A percentile compares a stretch with the other conserved stretches of the same genome.
These are phyloP conservation scores for Kwoniella bestiolae DNA, from an alignment of 768 basidiomycete species.

Conservation along the genomic window DNA sequence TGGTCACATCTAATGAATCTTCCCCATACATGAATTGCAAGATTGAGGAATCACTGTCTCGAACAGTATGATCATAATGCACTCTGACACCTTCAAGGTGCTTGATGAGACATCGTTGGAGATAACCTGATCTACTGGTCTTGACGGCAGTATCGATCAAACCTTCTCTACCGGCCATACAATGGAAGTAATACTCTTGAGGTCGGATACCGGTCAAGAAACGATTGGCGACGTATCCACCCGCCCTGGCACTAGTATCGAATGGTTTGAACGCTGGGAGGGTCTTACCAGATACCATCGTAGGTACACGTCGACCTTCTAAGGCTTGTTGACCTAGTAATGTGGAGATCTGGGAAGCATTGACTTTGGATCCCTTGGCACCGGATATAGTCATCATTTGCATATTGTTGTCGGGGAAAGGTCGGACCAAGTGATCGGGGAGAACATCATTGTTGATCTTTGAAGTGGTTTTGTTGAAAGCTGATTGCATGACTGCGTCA, in stretches of 20 bases:
- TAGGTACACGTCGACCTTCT: constrained; percentile 96
- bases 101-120: constrained; percentile 97
- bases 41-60: constrained; percentile 88
- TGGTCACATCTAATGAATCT: constrained; percentile 93
- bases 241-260: constrained; percentile 97
- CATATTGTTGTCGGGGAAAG: constrained; percentile 99
- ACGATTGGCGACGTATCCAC: constrained; percentile 96
- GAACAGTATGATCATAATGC: constrained; percentile 97
- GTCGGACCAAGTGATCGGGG: constrained; percentile 82
- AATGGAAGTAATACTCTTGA: constrained; percentile 99
- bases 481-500: constrained; percentile 63
- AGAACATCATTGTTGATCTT: constrained; percentile 86
- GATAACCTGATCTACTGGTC: constrained; percentile 95
- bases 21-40: constrained; percentile 98
- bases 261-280: constrained; percentile 95
- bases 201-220: constrained; percentile 98
- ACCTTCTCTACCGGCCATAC: constrained; percentile 99
- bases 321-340: constrained; percentile 95
- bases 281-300: constrained; percentile 99
- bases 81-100: constrained; percentile 95
- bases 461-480: constrained; percentile 75
- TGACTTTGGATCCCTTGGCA: constrained; percentile 96
- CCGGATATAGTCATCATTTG: constrained; percentile 98
- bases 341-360: constrained; percentile 97
- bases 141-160: constrained; percentile 99